phyloP scores from a whole-genome alignment of 2,329 filamentous ascomycete species.

The Aspergillus sp. region DNA sequence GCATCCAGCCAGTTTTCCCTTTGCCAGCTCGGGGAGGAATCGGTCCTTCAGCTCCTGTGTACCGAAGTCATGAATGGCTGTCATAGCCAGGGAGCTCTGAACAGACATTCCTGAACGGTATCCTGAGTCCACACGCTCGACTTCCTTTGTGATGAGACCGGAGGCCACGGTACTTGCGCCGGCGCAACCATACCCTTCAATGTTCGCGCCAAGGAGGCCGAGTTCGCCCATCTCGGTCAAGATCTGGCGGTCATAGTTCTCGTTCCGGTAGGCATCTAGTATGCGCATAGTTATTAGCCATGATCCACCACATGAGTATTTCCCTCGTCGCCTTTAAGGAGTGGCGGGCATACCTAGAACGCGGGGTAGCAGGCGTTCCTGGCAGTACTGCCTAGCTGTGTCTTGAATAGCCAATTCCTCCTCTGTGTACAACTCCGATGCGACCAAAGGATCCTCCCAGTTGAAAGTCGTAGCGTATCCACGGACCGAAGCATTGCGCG shows the following conservation, averaged over 20 bases:
- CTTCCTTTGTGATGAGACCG: slow-evolving; percentile 86
- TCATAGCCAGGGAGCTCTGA: slow-evolving; percentile 91
- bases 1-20: slow-evolving; percentile 78
- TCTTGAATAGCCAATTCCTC: slow-evolving; percentile 89
- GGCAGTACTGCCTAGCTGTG: slow-evolving; percentile 90
- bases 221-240: slow-evolving; percentile 90
- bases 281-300: background rate
- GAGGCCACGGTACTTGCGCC: slow-evolving; percentile 84
- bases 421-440: slow-evolving; percentile 76
- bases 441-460: slow-evolving; percentile 85
- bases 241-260: slow-evolving; percentile 82
- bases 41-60: slow-evolving; percentile 84
- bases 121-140: slow-evolving; percentile 87
- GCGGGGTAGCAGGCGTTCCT: slow-evolving; percentile 81
- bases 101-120: slow-evolving; percentile 93
- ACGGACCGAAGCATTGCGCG: slow-evolving; percentile 15
- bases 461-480: slow-evolving; percentile 62
- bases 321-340: background rate
- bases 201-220: slow-evolving; percentile 82
- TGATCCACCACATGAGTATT: background rate
- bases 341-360: slow-evolving; percentile 68
- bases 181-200: slow-evolving; percentile 84
- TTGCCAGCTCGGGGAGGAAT: slow-evolving; percentile 77
- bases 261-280: slow-evolving; percentile 79
- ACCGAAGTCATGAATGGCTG: slow-evolving; percentile 84